Evolutionary conservation across 805 yeast species (phyloP).

Genomic region (Candida odintsovae): DNA sequence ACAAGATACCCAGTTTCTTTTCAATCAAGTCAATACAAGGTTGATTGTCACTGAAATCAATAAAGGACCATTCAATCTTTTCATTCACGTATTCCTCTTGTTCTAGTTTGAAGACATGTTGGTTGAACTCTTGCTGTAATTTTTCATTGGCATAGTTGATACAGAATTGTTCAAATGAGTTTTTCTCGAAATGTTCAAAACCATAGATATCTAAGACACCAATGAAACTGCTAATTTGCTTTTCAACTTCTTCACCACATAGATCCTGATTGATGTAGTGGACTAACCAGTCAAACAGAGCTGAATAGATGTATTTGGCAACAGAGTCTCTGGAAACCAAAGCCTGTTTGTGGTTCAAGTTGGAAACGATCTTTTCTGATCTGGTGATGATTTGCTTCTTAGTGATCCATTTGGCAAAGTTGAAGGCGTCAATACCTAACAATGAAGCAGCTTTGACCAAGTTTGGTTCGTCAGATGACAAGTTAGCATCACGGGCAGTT

Average conservation of each 20-base stretch:
- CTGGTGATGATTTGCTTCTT: constrained; percentile 92
- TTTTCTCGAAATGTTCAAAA: constrained; percentile 90
- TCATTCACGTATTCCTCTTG: constrained; percentile 93
- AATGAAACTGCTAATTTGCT: constrained; percentile 64
- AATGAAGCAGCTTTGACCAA: constrained; percentile 77
- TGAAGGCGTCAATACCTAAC: constrained; percentile 67
- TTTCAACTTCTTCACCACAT: constrained; percentile 64
- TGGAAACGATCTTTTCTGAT: constrained; percentile 84
- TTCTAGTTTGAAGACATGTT: constrained; percentile 93
- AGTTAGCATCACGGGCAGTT: constrained; percentile 75
- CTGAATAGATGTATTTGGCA: constrained; percentile 87
- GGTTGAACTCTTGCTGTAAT: constrained; percentile 94
- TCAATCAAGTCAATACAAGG: constrained; percentile 94
- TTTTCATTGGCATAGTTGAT: constrained; percentile 96
- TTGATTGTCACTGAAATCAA: constrained; percentile 93
- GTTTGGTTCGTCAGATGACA: constrained; percentile 83
- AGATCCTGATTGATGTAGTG: constrained; percentile 75
- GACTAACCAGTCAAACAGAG: constrained; percentile 94
- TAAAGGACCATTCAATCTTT: constrained; percentile 93
- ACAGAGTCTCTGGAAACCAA: constrained; percentile 94
- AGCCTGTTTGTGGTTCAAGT: constrained; percentile 78
- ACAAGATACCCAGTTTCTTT: constrained; percentile 78
- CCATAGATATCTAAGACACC: constrained; percentile 98
- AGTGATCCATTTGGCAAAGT: constrained; percentile 84
- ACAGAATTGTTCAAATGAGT: constrained; percentile 96